Evolutionary conservation across 345 rosid genomes (phyloP).

Genomic region (Hypericum androsaemum): DNA sequence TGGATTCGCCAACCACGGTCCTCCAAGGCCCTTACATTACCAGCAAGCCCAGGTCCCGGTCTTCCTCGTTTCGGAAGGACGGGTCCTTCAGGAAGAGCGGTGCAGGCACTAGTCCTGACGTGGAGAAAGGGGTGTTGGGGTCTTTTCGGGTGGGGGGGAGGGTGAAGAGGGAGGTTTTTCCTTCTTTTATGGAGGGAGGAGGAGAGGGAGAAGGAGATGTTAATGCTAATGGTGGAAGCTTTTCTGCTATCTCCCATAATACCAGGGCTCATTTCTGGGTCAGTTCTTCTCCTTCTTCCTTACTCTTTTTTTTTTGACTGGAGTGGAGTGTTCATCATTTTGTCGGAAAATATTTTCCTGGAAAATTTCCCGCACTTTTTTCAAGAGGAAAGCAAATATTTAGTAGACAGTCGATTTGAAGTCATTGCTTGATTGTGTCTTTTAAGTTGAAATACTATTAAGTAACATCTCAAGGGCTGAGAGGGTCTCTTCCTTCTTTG

Average conservation of each 20-base stretch:
- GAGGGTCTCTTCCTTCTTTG: no score
- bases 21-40: slow-evolving; percentile 31
- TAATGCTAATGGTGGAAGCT: slow-evolving; percentile 31
- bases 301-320: no score
- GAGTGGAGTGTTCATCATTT: no score
- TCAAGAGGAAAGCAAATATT: no score
- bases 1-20: slow-evolving; percentile 40
- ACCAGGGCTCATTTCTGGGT: slow-evolving; percentile 66
- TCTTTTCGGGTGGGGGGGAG: slow-evolving; percentile 25
- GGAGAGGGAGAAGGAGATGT: slow-evolving; percentile 22
- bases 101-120: slow-evolving; percentile 29
- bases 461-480: no score
- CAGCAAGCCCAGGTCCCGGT: slow-evolving; percentile 17
- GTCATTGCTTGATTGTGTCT: no score
- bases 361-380: not conserved
- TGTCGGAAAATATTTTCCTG: not conserved
- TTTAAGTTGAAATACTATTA: no score
- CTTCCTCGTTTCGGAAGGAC: slow-evolving; percentile 32
- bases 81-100: slow-evolving; percentile 29
- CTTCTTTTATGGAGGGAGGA: slow-evolving; percentile 31
- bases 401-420: no score
- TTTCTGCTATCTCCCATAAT: slow-evolving; percentile 16
- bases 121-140: slow-evolving; percentile 33
- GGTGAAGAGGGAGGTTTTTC: slow-evolving; percentile 40
- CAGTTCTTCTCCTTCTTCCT: slow-evolving; percentile 3